Evolutionary conservation across 192 early-diverging fungal genomes (phyloP).

Genomic region (Umbelopsis sp.): DNA sequence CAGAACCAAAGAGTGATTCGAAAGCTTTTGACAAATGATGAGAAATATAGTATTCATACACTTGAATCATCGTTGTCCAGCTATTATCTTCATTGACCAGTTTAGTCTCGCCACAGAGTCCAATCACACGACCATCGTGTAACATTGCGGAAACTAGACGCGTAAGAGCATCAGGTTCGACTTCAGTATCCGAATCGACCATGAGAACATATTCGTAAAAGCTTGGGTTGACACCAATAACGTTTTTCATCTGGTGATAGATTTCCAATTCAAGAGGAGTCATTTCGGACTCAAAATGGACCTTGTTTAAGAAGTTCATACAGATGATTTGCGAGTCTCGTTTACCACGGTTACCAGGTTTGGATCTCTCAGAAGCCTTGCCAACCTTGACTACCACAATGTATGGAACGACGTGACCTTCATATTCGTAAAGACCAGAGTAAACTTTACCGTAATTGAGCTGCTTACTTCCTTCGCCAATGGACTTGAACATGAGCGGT

Average conservation of each 20-base stretch:
- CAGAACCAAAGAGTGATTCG: slow-evolving; percentile 79
- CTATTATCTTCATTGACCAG: slow-evolving; percentile 88
- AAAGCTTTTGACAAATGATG: slow-evolving; percentile 93
- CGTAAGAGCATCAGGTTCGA: slow-evolving; percentile 82
- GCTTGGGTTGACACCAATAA: slow-evolving; percentile 87
- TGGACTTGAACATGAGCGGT: slow-evolving; percentile 80
- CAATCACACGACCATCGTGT: slow-evolving; percentile 78
- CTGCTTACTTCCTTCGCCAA: slow-evolving; percentile 91
- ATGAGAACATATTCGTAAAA: slow-evolving; percentile 80
- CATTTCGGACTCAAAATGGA: slow-evolving; percentile 91
- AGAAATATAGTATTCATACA: slow-evolving; percentile 90
- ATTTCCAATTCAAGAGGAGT: slow-evolving; percentile 93
- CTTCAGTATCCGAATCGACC: slow-evolving; percentile 86
- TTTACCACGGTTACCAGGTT: slow-evolving; percentile 97
- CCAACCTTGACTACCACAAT: slow-evolving; percentile 95
- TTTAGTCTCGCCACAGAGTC: slow-evolving; percentile 93
- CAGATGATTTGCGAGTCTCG: slow-evolving; percentile 96
- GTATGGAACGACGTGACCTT: slow-evolving; percentile 91
- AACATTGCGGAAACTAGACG: slow-evolving; percentile 85
- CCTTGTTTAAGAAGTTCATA: slow-evolving; percentile 91
- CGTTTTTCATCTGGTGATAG: slow-evolving; percentile 95
- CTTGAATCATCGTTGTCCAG: slow-evolving; percentile 97
- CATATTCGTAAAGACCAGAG: slow-evolving; percentile 91
- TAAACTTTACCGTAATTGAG: slow-evolving; percentile 97
- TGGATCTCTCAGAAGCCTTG: slow-evolving; percentile 77